Evolutionary conservation across 768 basidiomycete species (phyloP).

Genomic region (Mrakia frigida): DNA sequence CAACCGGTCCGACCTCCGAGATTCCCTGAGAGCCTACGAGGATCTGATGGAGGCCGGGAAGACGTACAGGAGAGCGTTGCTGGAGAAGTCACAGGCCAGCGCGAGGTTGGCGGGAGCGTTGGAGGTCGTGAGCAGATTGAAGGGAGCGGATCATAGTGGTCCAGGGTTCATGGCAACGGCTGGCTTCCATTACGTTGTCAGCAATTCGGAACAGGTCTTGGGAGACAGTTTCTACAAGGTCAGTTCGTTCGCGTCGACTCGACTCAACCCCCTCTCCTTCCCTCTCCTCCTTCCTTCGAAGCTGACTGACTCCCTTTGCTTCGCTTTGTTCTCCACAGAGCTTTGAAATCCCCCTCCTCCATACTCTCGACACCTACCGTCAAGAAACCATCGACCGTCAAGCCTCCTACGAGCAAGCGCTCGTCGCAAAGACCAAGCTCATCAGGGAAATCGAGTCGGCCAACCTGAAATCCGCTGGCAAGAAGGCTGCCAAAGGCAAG

Average conservation of each 20-base stretch:
- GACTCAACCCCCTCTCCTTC: not conserved
- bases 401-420: constrained; percentile 54
- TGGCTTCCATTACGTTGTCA: constrained; percentile 83
- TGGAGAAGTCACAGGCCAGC: constrained; percentile 74
- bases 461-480: constrained; percentile 57
- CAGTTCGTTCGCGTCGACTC: not conserved
- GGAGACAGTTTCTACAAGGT: constrained; percentile 67
- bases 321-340: constrained; percentile 49
- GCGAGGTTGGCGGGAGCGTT: constrained; percentile 81
- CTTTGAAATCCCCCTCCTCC: constrained; percentile 82
- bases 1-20: constrained; percentile 63
- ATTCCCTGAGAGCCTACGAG: constrained; percentile 38
- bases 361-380: constrained; percentile 74
- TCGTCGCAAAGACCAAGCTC: constrained; percentile 74
- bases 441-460: constrained; percentile 80
- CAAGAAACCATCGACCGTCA: constrained; percentile 60
- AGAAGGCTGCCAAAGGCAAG: constrained; percentile 31
- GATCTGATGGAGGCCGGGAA: constrained; percentile 72
- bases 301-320: not conserved
- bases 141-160: constrained; percentile 46
- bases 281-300: not conserved
- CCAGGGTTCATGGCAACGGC: constrained; percentile 75
- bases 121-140: constrained; percentile 56
- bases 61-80: constrained; percentile 71
- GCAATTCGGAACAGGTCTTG: constrained; percentile 87